Conservation (phyloP, 768 basidiomycete genomes). For the Suillus lakei region DNA sequence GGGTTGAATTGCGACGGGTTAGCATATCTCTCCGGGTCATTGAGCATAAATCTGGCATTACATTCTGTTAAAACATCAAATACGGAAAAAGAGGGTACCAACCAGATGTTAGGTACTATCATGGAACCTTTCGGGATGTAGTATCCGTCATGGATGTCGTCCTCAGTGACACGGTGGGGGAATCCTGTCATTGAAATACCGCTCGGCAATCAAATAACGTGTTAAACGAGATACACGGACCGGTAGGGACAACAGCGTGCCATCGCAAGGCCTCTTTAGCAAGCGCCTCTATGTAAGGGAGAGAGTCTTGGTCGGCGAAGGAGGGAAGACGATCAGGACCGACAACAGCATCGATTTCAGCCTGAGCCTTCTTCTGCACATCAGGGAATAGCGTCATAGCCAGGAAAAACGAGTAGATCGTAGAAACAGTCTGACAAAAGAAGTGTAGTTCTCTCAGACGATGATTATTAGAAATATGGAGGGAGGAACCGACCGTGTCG, state of each 20-base stretch:
- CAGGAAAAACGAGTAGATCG: constrained; percentile 13
- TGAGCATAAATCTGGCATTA: constrained; percentile 34
- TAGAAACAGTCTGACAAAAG: constrained; percentile 2
- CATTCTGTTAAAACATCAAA: constrained; percentile 3
- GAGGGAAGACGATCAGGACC: constrained; percentile 65
- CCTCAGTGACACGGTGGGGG: constrained; percentile 60
- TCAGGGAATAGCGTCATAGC: constrained; percentile 35
- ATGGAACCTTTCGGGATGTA: constrained; percentile 55
- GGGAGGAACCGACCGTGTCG: background rate
- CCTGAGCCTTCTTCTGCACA: constrained; percentile 60
- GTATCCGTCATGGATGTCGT: constrained; percentile 66
- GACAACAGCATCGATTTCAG: constrained; percentile 63
- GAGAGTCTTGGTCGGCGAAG: constrained; percentile 56
- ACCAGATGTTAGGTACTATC: constrained; percentile 30
- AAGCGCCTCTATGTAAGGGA: constrained; percentile 67
- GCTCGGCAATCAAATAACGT: constrained; percentile 36
- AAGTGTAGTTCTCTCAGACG: background rate
- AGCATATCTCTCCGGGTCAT: constrained; percentile 45
- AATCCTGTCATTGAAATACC: constrained; percentile 14
- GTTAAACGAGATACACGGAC: constrained; percentile 44
- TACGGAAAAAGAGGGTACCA: constrained; percentile 14
- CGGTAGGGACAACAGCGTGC: constrained; percentile 43
- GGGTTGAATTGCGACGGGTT: constrained; percentile 63
- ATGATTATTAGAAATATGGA: background rate
- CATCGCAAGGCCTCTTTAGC: constrained; percentile 59